Conservation (phyloP, 2,329 filamentous ascomycete genomes). For the Sporothrix brasiliensis region DNA sequence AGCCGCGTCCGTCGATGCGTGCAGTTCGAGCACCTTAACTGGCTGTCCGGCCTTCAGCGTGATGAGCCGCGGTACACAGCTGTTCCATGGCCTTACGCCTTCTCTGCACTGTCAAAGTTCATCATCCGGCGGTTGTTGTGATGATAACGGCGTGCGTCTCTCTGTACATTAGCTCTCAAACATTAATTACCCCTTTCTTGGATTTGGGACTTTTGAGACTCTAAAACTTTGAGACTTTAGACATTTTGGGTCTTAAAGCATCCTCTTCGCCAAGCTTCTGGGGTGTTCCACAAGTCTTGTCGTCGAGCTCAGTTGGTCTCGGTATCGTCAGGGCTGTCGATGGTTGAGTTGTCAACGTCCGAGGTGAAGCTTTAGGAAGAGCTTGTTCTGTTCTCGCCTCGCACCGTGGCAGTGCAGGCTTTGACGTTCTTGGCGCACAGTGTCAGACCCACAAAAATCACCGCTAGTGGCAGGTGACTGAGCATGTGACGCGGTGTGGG, state of each 20-base stretch:
- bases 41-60: background rate
- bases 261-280: background rate
- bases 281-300: slow-evolving; percentile 3
- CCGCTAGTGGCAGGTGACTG: slow-evolving; percentile 21
- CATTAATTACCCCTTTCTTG: background rate
- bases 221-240: background rate
- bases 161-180: background rate
- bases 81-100: background rate
- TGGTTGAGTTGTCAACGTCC: too few relatives aligned
- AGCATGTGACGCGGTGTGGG: slow-evolving; percentile 18
- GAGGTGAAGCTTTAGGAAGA: slow-evolving; percentile 17
- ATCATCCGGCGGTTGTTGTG: too few relatives aligned
- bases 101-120: too few relatives aligned
- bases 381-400: background rate
- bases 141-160: too few relatives aligned
- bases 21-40: background rate
- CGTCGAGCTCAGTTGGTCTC: background rate
- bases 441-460: background rate
- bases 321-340: background rate
- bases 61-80: slow-evolving; percentile 4
- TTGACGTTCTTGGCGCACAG: slow-evolving; percentile 20
- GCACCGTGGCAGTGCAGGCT: slow-evolving; percentile 7
- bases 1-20: background rate
- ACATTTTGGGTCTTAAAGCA: background rate
- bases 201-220: background rate